A percentile compares a stretch with the other conserved stretches of the same genome.
Evolutionary conservation across 441 rosid species (phyloP).

Genomic region (Erodium moschatum): DNA sequence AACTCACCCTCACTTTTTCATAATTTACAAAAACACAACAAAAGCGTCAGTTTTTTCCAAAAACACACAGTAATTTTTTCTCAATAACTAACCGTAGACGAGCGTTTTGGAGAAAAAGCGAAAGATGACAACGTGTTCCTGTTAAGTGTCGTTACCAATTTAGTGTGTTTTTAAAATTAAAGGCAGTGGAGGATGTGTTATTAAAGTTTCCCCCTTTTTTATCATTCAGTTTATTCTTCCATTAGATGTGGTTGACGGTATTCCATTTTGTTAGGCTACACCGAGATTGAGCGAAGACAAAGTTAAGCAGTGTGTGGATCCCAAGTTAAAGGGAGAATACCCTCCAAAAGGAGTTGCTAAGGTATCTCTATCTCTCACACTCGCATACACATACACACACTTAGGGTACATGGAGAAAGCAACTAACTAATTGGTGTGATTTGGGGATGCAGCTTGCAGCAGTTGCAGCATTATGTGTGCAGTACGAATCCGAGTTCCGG

Average conservation of each 20-base stretch:
- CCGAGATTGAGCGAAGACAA: conserved; percentile 96
- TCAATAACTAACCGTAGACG: too few species aligned
- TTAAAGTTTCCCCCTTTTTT: too few species aligned
- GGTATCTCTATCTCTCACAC: conserved; percentile 30
- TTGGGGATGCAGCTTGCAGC: conserved; percentile 45
- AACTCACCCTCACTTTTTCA: too few species aligned
- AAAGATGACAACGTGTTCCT: too few species aligned
- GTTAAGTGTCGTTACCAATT: too few species aligned
- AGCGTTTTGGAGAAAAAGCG: too few species aligned
- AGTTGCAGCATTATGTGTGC: conserved; percentile 72
- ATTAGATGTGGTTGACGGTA: not conserved
- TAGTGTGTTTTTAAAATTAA: too few species aligned
- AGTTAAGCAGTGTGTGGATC: conserved; percentile 94
- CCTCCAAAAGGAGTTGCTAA: conserved; percentile 97
- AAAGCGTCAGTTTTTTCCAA: too few species aligned
- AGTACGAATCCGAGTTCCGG: conserved; percentile 65
- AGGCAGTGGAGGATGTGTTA: too few species aligned
- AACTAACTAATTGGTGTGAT: not conserved
- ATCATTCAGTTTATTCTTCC: not conserved
- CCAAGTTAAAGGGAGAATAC: conserved; percentile 81
- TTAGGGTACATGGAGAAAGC: too few species aligned
- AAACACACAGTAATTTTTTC: too few species aligned
- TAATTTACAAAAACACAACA: too few species aligned
- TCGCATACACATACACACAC: not conserved
- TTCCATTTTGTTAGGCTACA: conserved; percentile 52